Evolutionary conservation across 2,329 filamentous ascomycete genomes (phyloP), one percentile per base, ranked within the genome.

Genomic region (Trichothecium sympodiale): DNA sequence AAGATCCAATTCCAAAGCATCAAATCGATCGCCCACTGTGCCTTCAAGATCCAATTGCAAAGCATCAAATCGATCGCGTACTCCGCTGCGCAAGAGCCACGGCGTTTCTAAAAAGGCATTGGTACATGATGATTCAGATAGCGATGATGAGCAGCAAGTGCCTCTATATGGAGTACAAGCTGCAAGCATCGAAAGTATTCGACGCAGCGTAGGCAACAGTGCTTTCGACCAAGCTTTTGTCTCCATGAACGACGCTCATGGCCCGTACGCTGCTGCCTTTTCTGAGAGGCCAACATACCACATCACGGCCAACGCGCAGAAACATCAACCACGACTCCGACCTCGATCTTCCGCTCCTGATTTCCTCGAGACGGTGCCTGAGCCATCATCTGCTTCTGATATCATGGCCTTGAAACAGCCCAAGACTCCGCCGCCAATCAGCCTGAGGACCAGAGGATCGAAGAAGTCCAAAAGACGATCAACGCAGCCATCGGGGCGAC

Each of bases 341-440:
- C 40, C 31, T 16, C 42, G 40, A n/a, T 38, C 36, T 14, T 53
- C 51, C 1, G 44, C 48, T 2, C 53, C 52, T 13, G 46, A 51
- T 12, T 42, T 56, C 12, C 46, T 51, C 17, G 41, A 39, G 14
- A 37, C 34, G 10, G 43, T 39, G 5, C 33, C 32, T 7, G 38
- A 39, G 29, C 34, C 4, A 23, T 39, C 5, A 25, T 31, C 18
- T 36, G 34, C 16, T 33, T 28, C 16, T 35, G 26, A 25, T 30
- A 39, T 25, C 10, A 6, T 25, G 20, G 20, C 20, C 20, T 25
- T 25, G 31, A 39, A 34, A 26, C 29, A 33, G 37, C 45, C 53
- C 8, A 59, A 46, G 36, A 56, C 57, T 0, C 54, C 59, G 3
- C 60, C 61, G 1, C 61, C 64, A 0, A 54, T 65, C 18, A 66